Evolutionary conservation across 345 rosid species (phyloP).

Genomic region (Trapa bicornis): DNA sequence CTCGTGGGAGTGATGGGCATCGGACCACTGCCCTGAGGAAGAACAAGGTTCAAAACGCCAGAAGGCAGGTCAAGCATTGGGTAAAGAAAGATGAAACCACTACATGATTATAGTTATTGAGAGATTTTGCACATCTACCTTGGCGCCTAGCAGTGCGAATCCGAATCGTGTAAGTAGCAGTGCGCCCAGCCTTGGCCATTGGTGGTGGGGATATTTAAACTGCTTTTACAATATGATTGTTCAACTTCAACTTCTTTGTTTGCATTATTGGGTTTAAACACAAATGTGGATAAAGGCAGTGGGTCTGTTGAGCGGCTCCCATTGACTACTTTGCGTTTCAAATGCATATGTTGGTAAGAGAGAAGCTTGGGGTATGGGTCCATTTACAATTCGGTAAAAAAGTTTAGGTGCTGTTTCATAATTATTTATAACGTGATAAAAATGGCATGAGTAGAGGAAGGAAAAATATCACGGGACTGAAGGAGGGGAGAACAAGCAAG

Average conservation of each 20-base stretch:
- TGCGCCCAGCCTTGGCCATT: too few relatives aligned
- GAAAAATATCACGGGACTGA: neutral
- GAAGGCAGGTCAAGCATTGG: slow-evolving; percentile 34
- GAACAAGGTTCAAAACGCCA: slow-evolving; percentile 15
- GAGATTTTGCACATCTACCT: neutral
- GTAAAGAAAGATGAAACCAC: slow-evolving; percentile 22
- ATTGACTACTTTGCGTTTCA: too few relatives aligned
- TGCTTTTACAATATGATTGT: too few relatives aligned
- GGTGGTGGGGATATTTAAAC: too few relatives aligned
- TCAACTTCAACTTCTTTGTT: too few relatives aligned
- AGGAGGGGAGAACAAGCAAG: neutral
- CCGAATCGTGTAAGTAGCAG: too few relatives aligned
- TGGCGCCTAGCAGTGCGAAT: neutral
- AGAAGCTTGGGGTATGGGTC: neutral
- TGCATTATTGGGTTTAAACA: too few relatives aligned
- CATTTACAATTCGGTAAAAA: neutral
- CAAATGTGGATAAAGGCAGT: too few relatives aligned
- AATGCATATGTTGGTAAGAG: too few relatives aligned
- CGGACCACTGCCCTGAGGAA: slow-evolving; percentile 19
- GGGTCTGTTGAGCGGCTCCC: too few relatives aligned
- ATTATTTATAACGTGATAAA: neutral
- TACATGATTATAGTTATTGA: slow-evolving; percentile 9
- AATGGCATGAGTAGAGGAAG: neutral
- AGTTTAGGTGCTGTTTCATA: neutral
- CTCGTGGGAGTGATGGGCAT: slow-evolving; percentile 15